Conservation (phyloP, 2,329 filamentous ascomycete genomes). For the Fusarium albosuccineum region DNA sequence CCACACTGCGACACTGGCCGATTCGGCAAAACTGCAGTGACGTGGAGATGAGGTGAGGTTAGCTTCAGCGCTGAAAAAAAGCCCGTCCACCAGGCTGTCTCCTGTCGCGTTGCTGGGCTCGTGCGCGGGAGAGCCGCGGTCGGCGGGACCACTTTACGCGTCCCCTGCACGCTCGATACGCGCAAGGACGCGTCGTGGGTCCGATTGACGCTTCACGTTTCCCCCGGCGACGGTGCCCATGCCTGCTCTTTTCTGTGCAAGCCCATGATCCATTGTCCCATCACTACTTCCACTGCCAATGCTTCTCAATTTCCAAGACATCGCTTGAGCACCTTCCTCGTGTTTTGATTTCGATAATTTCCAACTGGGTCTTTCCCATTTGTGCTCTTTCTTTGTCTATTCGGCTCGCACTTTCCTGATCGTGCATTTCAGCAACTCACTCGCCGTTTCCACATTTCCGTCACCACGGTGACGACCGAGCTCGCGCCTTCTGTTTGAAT, state of each 20-base stretch:
- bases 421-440: background rate
- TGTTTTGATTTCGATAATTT: background rate
- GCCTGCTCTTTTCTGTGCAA: slow-evolving; percentile 19
- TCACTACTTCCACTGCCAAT: background rate
- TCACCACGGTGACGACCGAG: slow-evolving; percentile 4
- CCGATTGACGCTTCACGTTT: slow-evolving; percentile 23
- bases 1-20: slow-evolving; percentile 8
- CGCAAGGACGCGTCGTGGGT: slow-evolving; percentile 16
- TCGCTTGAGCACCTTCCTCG: slow-evolving; percentile 19
- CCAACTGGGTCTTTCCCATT: slow-evolving; percentile 15
- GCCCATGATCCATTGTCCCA: background rate
- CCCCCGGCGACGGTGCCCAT: slow-evolving; percentile 39
- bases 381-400: slow-evolving; percentile 4
- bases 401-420: slow-evolving; percentile 13
- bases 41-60: slow-evolving; percentile 14
- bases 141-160: slow-evolving; percentile 25
- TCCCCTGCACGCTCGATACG: background rate
- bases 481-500: slow-evolving; percentile 12
- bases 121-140: slow-evolving; percentile 10
- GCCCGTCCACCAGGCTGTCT: background rate
- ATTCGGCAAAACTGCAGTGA: slow-evolving; percentile 16
- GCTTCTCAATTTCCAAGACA: slow-evolving; percentile 29
- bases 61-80: background rate
- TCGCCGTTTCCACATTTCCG: background rate
- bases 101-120: slow-evolving; percentile 12